Base-by-base conservation (phyloP, 2,329 filamentous ascomycete species). In the Xylariaceae sp. region DNA sequence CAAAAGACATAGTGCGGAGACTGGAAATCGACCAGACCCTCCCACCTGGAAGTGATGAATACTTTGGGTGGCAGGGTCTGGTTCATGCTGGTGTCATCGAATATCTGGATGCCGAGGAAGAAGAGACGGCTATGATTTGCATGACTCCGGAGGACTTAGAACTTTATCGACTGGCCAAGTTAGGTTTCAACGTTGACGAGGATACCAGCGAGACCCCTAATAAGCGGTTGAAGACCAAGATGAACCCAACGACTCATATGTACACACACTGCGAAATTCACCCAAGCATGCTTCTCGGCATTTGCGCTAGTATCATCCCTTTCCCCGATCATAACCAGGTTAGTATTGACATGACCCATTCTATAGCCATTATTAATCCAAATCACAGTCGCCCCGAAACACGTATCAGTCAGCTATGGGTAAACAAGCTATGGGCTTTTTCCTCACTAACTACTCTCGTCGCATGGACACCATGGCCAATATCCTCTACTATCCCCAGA, bases 401-500 rank as follows among this genome's bases (percentile, higher is more conserved):
- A 97, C 92, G 3, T 99, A 96, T 72, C 92, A 97, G 75, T 96
- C 92, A 66, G 94, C 94, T 69, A 99, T 99, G 94, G 94, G 95
- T 78, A 99, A 99, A 75, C 94, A 99, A 81, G 94, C 94, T 58
- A 99, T 99, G 95, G 94, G 95, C 68, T 92, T 97, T 65, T 96
- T 96, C 76, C 80, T 99, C 53, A 99, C 95, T 12, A 99, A 99
- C 70, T 99, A 95, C 72, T 87, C 89, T 39, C 85, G 92, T 58
- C 91, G 94, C 60, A 97, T 99, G 92, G 94, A 99, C 68, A 99
- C 94, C 4, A 99, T 99, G 94, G 88, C 92, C 65, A 99, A 99
- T 65, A 95, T 99, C 69, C 83, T 99, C 3, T 99, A 99, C 74
- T 99, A 99, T 67, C 94, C 94, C 0, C 94, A 99, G 73, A 99